A percentile compares a stretch with the other conserved stretches of the same genome.
phyloP scores from a whole-genome alignment of 441 rosid species.

The Daphne laureola region DNA sequence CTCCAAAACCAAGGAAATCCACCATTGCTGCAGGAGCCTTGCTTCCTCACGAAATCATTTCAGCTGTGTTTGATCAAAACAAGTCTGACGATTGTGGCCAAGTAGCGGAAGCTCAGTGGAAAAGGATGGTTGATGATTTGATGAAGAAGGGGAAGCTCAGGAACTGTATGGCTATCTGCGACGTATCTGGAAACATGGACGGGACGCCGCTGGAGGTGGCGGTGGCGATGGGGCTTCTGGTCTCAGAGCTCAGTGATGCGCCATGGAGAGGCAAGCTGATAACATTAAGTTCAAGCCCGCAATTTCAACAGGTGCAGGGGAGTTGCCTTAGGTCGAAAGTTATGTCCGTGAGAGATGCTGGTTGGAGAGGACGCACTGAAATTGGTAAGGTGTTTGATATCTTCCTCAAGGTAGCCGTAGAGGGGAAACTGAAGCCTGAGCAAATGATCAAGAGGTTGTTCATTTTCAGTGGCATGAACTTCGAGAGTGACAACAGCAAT shows the following conservation, averaged over 20 bases:
- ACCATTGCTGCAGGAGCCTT: conserved; percentile 35
- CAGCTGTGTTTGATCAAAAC: conserved; percentile 9
- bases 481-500: conserved; percentile 28
- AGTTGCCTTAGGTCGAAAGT: conserved; percentile 24
- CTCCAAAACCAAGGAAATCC: conserved; percentile 12
- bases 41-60: conserved; percentile 44
- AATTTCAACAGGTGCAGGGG: conserved; percentile 35
- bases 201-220: conserved; percentile 51
- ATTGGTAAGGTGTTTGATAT: conserved; percentile 40
- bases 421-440: conserved; percentile 24
- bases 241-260: conserved; percentile 42
- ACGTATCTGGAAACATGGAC: conserved; percentile 39
- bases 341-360: conserved; percentile 23
- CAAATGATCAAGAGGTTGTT: conserved; percentile 43
- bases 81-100: conserved; percentile 19
- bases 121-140: conserved; percentile 39
- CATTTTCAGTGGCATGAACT: conserved; percentile 58
- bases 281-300: conserved; percentile 40
- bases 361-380: conserved; percentile 26
- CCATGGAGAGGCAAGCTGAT: conserved; percentile 61
- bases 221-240: conserved; percentile 48
- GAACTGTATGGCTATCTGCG: conserved; percentile 47
- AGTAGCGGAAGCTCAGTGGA: conserved; percentile 43
- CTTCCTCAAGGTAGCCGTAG: conserved; percentile 31
- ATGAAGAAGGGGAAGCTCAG: conserved; percentile 30